Base-by-base conservation (phyloP, 768 basidiomycete species). In the Tricholoma sp. region DNA sequence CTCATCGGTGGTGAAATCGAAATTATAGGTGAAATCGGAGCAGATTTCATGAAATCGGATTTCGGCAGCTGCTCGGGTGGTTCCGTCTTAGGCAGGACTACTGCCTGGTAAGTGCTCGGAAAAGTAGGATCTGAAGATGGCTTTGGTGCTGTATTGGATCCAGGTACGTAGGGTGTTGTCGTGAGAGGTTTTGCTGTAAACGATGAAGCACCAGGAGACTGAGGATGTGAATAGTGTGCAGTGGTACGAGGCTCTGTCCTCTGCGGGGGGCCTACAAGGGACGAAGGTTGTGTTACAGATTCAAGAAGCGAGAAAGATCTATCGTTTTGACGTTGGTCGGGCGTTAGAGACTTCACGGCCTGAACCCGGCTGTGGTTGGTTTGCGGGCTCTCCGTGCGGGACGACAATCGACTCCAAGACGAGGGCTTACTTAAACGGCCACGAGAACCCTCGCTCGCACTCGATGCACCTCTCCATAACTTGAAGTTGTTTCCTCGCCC, bases 401-500 rank as follows among this genome's bases (percentile, higher is more conserved):
- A 32, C 9, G 29, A 31, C 10, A 17, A 12, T 32, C 12, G 28
- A 6, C 13, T 44, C 39, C 28, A 17, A 48, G 47, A 1, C 13
- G 44, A 12, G 11, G 5, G 13, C 28, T n/a, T 48, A 2, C 31
- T 32, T 32, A 15, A 9, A 31, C 29, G 52, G 17, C 33, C 10
- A 6, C 36, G 31, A 15, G 32, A 12, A 48, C 44, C 13, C 6
- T 50, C 50, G 3, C 45, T 34, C 28, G 12, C 11, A 15, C 39
- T 45, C 8, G 34, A 41, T 20, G 6, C 8, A 10, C 31, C 53
- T 42, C 51, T 36, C 49, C 60, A 50, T 24, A 24, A 1, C 24
- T 24, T 24, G 15, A 34, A n/a, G 10, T 33, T 58, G 39, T 58
- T 58, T 12, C 54, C 60, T 6, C 60, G 53, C 6, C 8, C 18